Conservation (phyloP, 2,329 filamentous ascomycete species). For the Helotiales sp. region DNA sequence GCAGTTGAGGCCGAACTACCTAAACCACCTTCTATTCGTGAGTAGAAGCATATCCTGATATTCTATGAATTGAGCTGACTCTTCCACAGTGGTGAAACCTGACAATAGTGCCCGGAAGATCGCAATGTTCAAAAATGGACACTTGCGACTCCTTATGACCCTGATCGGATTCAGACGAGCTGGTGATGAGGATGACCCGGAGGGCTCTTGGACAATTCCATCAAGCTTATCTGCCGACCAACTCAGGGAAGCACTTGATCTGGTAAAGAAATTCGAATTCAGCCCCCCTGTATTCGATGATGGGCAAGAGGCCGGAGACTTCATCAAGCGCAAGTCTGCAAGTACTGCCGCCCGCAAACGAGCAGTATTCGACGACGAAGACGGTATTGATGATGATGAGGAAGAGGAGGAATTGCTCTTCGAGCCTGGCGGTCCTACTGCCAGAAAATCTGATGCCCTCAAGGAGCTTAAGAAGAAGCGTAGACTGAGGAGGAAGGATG, state of each 20-base stretch:
- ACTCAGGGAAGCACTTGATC: slow-evolving; percentile 70
- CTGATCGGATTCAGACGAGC: slow-evolving; percentile 71
- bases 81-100: slow-evolving; percentile 44
- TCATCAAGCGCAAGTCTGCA: slow-evolving; percentile 73
- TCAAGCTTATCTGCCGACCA: slow-evolving; percentile 65
- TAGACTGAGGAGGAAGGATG: slow-evolving; percentile 46
- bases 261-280: slow-evolving; percentile 79
- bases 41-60: slow-evolving; percentile 40
- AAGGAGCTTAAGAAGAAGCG: slow-evolving; percentile 65
- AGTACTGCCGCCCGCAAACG: slow-evolving; percentile 54
- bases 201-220: slow-evolving; percentile 81
- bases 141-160: slow-evolving; percentile 83
- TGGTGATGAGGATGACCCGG: slow-evolving; percentile 66
- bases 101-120: slow-evolving; percentile 69
- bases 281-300: slow-evolving; percentile 79
- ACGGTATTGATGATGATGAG: slow-evolving; percentile 57
- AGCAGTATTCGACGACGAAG: slow-evolving; percentile 73
- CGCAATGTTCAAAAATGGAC: slow-evolving; percentile 87
- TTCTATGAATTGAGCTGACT: slow-evolving; percentile 31
- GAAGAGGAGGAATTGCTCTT: slow-evolving; percentile 64
- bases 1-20: slow-evolving; percentile 41
- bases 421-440: slow-evolving; percentile 68
- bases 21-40: slow-evolving; percentile 58
- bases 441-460: slow-evolving; percentile 53
- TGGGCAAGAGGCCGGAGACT: slow-evolving; percentile 69